phyloP scores from a whole-genome alignment of 2,329 filamentous ascomycete genomes.

The Amphichorda felina region DNA sequence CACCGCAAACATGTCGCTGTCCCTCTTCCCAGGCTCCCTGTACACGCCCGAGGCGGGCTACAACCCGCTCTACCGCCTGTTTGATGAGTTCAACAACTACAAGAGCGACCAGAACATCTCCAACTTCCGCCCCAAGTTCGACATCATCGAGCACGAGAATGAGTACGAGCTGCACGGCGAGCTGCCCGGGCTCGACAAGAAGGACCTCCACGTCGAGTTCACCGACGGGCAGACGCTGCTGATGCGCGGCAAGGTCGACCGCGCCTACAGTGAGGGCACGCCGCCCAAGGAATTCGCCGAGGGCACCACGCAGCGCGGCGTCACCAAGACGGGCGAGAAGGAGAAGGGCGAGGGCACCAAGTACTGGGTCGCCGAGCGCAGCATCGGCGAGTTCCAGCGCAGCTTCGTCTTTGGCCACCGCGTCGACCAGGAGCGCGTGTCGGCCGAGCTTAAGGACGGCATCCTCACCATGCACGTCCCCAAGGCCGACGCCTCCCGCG shows the following conservation, averaged over 20 bases:
- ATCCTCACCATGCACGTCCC: slow-evolving; percentile 54
- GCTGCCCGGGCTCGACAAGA: slow-evolving; percentile 56
- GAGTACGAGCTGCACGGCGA: slow-evolving; percentile 62
- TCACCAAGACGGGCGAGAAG: not conserved
- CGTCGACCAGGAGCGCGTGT: slow-evolving; percentile 50
- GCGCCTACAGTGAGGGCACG: slow-evolving; percentile 15
- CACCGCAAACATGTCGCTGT: too few relatives aligned
- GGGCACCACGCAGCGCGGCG: not conserved
- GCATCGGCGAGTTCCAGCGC: slow-evolving; percentile 54
- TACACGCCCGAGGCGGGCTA: too few relatives aligned
- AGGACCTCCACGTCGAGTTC: slow-evolving; percentile 61
- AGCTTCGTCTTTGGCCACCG: slow-evolving; percentile 55
- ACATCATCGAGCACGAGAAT: slow-evolving; percentile 51
- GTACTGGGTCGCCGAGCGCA: slow-evolving; percentile 62
- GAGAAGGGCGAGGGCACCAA: slow-evolving; percentile 27
- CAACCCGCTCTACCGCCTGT: not conserved
- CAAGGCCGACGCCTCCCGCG: slow-evolving; percentile 30
- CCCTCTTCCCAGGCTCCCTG: too few relatives aligned
- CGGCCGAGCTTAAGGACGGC: slow-evolving; percentile 52
- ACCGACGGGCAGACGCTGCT: slow-evolving; percentile 55
- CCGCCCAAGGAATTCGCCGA: not conserved
- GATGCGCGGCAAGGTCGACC: slow-evolving; percentile 52
- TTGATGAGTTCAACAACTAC: not conserved
- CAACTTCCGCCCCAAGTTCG: slow-evolving; percentile 35
- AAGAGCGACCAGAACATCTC: not conserved